Evolutionary conservation across 768 basidiomycete species (phyloP), one percentile per base, ranked within the genome.

Genomic region (Kwoniella europaea): DNA sequence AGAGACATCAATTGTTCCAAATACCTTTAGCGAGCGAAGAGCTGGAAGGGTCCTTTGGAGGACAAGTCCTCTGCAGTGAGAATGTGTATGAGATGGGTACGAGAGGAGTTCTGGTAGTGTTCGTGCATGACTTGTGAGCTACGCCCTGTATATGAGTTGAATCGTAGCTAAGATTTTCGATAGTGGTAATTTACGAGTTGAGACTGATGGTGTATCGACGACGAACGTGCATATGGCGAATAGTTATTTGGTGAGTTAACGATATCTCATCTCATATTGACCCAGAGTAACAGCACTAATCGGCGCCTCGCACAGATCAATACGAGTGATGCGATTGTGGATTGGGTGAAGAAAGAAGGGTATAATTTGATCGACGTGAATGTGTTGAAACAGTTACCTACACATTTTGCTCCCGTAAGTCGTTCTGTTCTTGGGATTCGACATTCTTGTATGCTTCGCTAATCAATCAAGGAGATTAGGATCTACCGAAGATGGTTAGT

Each of bases 71-170:
- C 83, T 92, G 92, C 90, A 97, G 95, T 42, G 84, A 86, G 56
- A 91, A 95, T 82, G 85, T 98, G 42, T 90, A 85, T 73, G 78
- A 90, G 29, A 90, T 91, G 35, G 80, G 78, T 13, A 55, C 64
- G 46, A 62, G 57, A 29, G 66, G 72, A 52, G 65, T 72, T 4
- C 56, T 98, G 27, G 88, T 98, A 35, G 84, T 98, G 53, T 92
- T 98, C 78, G 89, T 92, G 5, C 97, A 99, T 84, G 95, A 98
- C 85, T 94, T 98, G 96, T 96, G 82, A 81, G 92, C 84, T 27
- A 27, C 27, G 27, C 27, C 27, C 27, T 27, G 27, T 27, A 3
- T 27, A 27, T 4, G 27, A 27, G 27, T 27, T 27, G 27, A 27
- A 27, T 27, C 27, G 27, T 27, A 27, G 27, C 27, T 27, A 27